phyloP scores from a whole-genome alignment of 345 rosid genomes.

The Noccaea bulbosa region DNA sequence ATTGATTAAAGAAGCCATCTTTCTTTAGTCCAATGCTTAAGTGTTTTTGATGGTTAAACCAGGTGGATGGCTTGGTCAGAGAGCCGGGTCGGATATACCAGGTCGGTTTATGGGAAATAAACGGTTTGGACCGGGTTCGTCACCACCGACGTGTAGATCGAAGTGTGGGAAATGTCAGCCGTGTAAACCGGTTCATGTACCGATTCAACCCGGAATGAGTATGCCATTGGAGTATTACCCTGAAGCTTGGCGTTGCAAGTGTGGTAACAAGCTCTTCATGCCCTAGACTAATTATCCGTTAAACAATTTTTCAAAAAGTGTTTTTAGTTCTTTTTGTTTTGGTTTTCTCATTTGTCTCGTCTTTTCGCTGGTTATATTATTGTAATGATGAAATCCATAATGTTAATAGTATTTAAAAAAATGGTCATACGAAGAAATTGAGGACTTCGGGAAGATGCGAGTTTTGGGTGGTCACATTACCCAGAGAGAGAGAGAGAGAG shows the following conservation, averaged over 20 bases:
- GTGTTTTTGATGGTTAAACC: constrained; percentile 25
- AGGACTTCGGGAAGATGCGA: constrained; percentile 25
- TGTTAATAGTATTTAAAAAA: constrained; percentile 30
- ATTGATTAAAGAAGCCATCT: not conserved
- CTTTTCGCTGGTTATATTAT: constrained; percentile 22
- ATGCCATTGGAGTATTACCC: constrained; percentile 88
- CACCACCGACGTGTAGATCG: constrained; percentile 88
- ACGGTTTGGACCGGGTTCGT: constrained; percentile 67
- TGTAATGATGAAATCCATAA: constrained; percentile 26
- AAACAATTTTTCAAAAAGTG: constrained; percentile 19
- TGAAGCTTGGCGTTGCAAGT: constrained; percentile 99
- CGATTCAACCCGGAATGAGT: constrained; percentile 75
- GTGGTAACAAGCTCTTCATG: constrained; percentile 79
- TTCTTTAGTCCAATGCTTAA: not conserved
- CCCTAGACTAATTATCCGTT: constrained; percentile 46
- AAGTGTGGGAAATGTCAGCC: constrained; percentile 85
- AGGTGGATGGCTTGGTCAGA: constrained; percentile 45
- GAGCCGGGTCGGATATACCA: constrained; percentile 36
- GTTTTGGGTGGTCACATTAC: constrained; percentile 1
- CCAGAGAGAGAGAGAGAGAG: constrained; percentile 35
- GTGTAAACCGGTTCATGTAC: constrained; percentile 85
- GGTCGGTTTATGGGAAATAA: constrained; percentile 47
- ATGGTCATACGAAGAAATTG: constrained; percentile 32
- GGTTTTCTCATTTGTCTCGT: not conserved
- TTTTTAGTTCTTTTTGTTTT: constrained; percentile 32